Base-by-base conservation (phyloP, 192 early-diverging fungal genomes). In the Coemansia sp. region DNA sequence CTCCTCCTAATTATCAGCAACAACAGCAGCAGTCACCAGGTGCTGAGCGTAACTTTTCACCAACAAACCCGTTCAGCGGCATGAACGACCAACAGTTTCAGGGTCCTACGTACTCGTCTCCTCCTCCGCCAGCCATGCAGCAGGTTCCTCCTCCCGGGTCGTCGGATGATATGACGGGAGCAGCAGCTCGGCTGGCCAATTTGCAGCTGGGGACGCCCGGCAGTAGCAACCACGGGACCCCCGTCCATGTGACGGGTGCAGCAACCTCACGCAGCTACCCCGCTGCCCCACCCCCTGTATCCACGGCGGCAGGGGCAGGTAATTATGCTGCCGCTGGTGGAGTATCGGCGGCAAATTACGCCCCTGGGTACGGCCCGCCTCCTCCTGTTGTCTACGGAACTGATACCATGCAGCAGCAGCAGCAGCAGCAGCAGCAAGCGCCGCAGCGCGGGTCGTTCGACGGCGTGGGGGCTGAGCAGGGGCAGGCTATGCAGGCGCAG, bases 301-400 rank as follows among this genome's bases (percentile, higher is more conserved):
- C 24, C 24, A 27, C 24, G 24, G 24, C 1, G 24, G 24, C 24
- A 27, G 24, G 24, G 24, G n/a, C n/a, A n/a, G 24, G 24, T 27
- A 27, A 27, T 27, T 27, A 27, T 29, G 24, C 51, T 29, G 14
- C 10, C 14, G 19, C 31, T 37, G 62, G 36, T 50, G 44, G n/a
- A 40, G 60, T 16, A 16, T 40, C 16, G 64, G 64, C 11, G 65
- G 70, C 56, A 34, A 21, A 63, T 34, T 81, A 70, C 73, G 79
- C 79, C n/a, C 79, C 74, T 10, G 79, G 79, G 0, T 81, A 81
- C 42, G 79, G 79, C 46, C 78, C 78, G 40, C 70, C 70, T n/a
- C 37, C 46, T 33, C 27, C 68, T 31, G 39, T 27, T 14, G 13
- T 54, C 56, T 31, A 56, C 64, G 61, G 61, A 56, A 39, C 51